A percentile compares a stretch with the other conserved stretches of the same genome.
phyloP scores from a whole-genome alignment of 306 rosid species.

The Acacia melanoxylon region DNA sequence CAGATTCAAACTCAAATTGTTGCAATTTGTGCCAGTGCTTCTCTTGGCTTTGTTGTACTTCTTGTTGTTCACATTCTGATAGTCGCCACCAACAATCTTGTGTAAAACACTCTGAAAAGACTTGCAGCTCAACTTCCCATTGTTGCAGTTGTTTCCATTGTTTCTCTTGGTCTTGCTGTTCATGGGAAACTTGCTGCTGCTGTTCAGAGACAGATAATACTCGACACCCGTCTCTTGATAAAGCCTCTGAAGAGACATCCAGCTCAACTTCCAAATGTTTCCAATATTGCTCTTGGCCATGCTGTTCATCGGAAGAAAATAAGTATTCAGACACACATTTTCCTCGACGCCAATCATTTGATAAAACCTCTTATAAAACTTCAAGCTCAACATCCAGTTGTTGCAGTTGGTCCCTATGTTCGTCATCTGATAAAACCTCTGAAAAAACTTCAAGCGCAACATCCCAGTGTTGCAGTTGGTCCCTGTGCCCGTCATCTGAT shows the following conservation, averaged over 20 bases:
- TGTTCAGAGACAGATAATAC: slow-evolving; percentile 14
- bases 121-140: slow-evolving; percentile 16
- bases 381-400: slow-evolving; percentile 13
- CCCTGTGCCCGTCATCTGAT: too few relatives aligned
- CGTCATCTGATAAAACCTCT: slow-evolving; percentile 25
- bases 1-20: slow-evolving; percentile 7
- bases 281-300: slow-evolving; percentile 8
- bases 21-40: slow-evolving; percentile 36
- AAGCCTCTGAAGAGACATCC: slow-evolving; percentile 15
- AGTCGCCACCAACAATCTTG: not conserved
- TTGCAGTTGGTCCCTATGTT: slow-evolving; percentile 32
- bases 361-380: slow-evolving; percentile 7
- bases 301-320: not conserved
- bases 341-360: not conserved
- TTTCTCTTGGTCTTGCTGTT: slow-evolving; percentile 35
- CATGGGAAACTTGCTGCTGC: slow-evolving; percentile 18
- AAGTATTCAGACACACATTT: not conserved
- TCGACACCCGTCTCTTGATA: slow-evolving; percentile 10
- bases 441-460: too few relatives aligned
- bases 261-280: slow-evolving; percentile 26
- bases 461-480: too few relatives aligned
- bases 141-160: slow-evolving; percentile 32
- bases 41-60: not conserved
- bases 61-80: slow-evolving; percentile 6
- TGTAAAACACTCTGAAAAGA: not conserved